Conservation (phyloP, 108 stramenopile genomes). For the Nitzschia palea region DNA sequence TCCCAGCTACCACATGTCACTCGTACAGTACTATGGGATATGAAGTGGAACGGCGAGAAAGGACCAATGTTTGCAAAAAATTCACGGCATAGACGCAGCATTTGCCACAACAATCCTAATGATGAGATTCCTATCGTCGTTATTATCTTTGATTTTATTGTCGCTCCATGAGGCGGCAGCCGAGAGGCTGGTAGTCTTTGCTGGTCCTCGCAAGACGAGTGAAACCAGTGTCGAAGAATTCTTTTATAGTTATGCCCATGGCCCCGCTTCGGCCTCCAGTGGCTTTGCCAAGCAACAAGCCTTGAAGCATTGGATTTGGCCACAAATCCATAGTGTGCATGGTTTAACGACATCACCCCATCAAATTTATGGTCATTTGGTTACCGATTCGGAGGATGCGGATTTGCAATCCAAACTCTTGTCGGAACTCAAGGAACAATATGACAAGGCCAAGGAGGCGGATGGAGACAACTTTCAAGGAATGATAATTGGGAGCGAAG, state of each 20-base stretch:
- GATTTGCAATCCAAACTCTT: background rate
- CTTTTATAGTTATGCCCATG: constrained; percentile 10
- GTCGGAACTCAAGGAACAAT: constrained; percentile 2
- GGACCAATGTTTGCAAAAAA: too few relatives aligned
- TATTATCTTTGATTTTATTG: too few relatives aligned
- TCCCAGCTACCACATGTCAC: too few relatives aligned
- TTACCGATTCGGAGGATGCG: background rate
- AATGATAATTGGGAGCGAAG: constrained; percentile 15
- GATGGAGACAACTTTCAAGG: constrained; percentile 1
- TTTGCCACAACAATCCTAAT: too few relatives aligned
- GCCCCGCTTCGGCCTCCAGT: background rate
- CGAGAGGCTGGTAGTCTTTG: constrained; percentile 14
- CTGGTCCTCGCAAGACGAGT: constrained; percentile 9
- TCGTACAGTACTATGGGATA: too few relatives aligned
- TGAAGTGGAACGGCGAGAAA: too few relatives aligned
- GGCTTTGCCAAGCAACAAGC: background rate
- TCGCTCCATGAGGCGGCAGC: too few relatives aligned
- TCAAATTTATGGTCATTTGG: constrained; percentile 3
- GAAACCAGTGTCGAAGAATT: constrained; percentile 3
- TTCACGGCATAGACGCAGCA: too few relatives aligned
- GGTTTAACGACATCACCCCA: background rate
- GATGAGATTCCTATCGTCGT: too few relatives aligned
- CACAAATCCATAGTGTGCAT: background rate
- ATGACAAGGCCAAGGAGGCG: background rate
- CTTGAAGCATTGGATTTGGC: constrained; percentile 12